phyloP scores from a whole-genome alignment of 495 filamentous ascomycete species.

The Aspergillus leporis region DNA sequence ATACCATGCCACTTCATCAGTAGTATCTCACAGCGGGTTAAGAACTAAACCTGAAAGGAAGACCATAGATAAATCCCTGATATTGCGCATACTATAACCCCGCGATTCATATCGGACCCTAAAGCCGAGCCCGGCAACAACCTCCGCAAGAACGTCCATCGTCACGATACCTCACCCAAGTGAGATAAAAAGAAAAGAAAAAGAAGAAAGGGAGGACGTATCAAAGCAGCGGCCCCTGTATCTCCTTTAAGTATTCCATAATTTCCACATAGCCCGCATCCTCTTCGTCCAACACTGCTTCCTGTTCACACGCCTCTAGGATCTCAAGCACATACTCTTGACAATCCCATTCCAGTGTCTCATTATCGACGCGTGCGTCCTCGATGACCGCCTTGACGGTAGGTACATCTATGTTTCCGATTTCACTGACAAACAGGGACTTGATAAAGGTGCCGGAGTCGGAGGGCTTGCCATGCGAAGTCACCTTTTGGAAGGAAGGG shows the following conservation, averaged over 20 bases:
- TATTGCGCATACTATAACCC: background rate
- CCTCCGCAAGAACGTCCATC: background rate
- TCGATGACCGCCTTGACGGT: conserved; percentile 16
- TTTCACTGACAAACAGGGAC: conserved; percentile 12
- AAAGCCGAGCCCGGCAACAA: background rate
- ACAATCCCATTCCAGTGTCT: conserved; percentile 30
- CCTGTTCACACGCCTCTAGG: conserved; percentile 21
- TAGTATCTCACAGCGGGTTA: background rate
- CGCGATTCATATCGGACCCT: background rate
- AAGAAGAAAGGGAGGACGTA: too few relatives aligned
- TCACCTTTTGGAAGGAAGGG: conserved; percentile 18
- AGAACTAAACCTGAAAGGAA: background rate
- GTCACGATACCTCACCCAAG: too few relatives aligned
- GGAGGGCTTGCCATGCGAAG: conserved; percentile 3
- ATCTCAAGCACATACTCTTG: conserved; percentile 32
- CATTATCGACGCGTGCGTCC: conserved; percentile 20
- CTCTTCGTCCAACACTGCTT: conserved; percentile 21
- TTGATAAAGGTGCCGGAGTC: conserved; percentile 13
- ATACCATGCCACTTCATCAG: too few relatives aligned
- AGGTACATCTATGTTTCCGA: conserved; percentile 15
- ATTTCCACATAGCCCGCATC: conserved; percentile 23
- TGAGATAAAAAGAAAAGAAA: too few relatives aligned
- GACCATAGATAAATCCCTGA: too few relatives aligned
- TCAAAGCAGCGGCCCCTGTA: conserved; percentile 19
- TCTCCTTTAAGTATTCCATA: conserved; percentile 16